Conservation (phyloP, 1,284 basidiomycete genomes). For the Tilletia walkeri region DNA sequence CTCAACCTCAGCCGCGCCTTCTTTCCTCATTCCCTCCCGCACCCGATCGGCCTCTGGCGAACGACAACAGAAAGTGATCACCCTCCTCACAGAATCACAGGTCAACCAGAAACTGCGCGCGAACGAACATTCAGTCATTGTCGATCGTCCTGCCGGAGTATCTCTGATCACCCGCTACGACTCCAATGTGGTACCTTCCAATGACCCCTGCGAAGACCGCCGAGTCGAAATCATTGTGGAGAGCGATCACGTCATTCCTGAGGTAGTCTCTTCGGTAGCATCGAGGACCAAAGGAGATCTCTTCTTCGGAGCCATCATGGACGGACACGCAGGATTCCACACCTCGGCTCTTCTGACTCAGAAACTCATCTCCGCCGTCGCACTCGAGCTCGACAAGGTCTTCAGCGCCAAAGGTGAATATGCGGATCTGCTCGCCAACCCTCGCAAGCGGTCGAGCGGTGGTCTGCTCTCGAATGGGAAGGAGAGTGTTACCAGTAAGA, state of each 20-base stretch:
- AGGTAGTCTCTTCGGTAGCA: not conserved
- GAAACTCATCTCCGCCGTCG: slow-evolving; percentile 80
- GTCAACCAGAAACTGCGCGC: slow-evolving; percentile 46
- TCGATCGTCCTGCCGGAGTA: slow-evolving; percentile 43
- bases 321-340: slow-evolving; percentile 82
- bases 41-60: slow-evolving; percentile 33
- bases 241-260: slow-evolving; percentile 42
- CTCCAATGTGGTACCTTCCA: slow-evolving; percentile 51
- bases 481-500: not conserved
- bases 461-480: not conserved
- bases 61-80: slow-evolving; percentile 44
- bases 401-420: slow-evolving; percentile 57
- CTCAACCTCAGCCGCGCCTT: slow-evolving; percentile 35
- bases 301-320: slow-evolving; percentile 82
- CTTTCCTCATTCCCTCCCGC: slow-evolving; percentile 44
- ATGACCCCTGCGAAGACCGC: slow-evolving; percentile 52
- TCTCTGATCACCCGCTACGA: slow-evolving; percentile 53
- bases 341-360: slow-evolving; percentile 83
- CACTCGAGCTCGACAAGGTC: slow-evolving; percentile 68
- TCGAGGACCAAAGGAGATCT: slow-evolving; percentile 12
- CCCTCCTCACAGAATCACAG: slow-evolving; percentile 42
- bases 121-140: slow-evolving; percentile 46
- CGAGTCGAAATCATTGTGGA: slow-evolving; percentile 53
- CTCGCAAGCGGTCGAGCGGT: slow-evolving; percentile 34
- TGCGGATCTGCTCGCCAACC: slow-evolving; percentile 35